Evolutionary conservation across 495 filamentous ascomycete genomes (phyloP).

Genomic region (Talaromyces stipitatus): DNA sequence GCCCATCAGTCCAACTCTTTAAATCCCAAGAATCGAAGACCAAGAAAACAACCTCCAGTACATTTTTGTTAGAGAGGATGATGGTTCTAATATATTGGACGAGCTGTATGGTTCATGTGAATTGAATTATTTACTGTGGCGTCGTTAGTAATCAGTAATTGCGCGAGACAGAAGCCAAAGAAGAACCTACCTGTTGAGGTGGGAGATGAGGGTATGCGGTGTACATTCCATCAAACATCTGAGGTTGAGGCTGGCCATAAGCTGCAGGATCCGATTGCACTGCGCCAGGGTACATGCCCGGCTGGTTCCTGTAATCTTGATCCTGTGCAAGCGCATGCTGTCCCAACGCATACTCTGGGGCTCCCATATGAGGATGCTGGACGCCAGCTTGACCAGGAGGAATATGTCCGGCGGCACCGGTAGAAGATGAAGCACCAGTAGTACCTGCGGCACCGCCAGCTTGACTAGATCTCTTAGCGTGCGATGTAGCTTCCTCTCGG

Average conservation of each 20-base stretch:
- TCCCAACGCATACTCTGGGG: slow-evolving; percentile 62
- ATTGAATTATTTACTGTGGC: not conserved
- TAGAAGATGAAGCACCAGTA: slow-evolving; percentile 32
- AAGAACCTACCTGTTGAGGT: slow-evolving; percentile 66
- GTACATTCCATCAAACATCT: slow-evolving; percentile 89
- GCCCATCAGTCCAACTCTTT: not conserved
- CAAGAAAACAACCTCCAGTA: not conserved
- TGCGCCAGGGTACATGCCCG: slow-evolving; percentile 68
- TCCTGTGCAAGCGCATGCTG: slow-evolving; percentile 60
- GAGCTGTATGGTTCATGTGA: not conserved
- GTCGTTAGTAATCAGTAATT: not conserved
- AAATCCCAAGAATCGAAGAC: not conserved
- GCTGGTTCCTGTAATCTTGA: slow-evolving; percentile 70
- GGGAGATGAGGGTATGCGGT: slow-evolving; percentile 66
- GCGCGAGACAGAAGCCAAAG: too few species aligned
- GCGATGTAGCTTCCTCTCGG: slow-evolving; percentile 79
- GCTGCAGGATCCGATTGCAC: slow-evolving; percentile 63
- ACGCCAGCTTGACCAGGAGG: slow-evolving; percentile 54
- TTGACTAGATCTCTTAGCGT: slow-evolving; percentile 68
- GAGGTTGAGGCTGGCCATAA: slow-evolving; percentile 66
- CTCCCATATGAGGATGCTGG: slow-evolving; percentile 56
- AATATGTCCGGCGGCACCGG: slow-evolving; percentile 41
- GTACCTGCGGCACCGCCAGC: slow-evolving; percentile 46
- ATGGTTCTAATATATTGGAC: not conserved
- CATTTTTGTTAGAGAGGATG: not conserved